phyloP scores from a whole-genome alignment of 1,284 basidiomycete species.

The Peniophora sp. region DNA sequence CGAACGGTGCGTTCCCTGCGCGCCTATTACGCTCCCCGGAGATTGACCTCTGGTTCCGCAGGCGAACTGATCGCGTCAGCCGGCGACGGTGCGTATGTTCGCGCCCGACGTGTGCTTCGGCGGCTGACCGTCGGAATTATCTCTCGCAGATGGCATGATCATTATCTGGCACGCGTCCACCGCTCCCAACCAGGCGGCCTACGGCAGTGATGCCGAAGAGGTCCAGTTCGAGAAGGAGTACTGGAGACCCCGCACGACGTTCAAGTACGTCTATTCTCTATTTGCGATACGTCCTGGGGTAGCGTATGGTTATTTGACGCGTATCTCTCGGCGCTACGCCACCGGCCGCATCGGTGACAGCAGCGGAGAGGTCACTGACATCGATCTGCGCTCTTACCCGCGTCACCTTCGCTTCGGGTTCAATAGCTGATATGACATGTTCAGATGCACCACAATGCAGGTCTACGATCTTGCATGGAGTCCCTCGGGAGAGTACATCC shows the following conservation, averaged over 20 bases:
- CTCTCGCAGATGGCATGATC: slow-evolving; percentile 81
- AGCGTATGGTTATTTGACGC: no score
- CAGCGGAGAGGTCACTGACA: no score
- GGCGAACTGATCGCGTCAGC: slow-evolving; percentile 89
- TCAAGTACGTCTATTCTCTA: slow-evolving; percentile 47
- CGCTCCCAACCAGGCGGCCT: slow-evolving; percentile 60
- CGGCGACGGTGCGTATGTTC: slow-evolving; percentile 71
- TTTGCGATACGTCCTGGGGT: not conserved
- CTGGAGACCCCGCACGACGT: slow-evolving; percentile 89
- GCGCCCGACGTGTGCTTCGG: slow-evolving; percentile 7
- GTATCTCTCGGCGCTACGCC: no score
- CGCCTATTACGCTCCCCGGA: not conserved
- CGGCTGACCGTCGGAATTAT: slow-evolving; percentile 6
- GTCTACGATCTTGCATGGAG: slow-evolving; percentile 98
- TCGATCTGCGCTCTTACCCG: no score
- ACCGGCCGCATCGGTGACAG: no score
- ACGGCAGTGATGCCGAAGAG: slow-evolving; percentile 80
- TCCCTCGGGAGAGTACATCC: slow-evolving; percentile 87
- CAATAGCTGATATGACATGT: not conserved
- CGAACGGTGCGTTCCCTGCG: slow-evolving; percentile 60
- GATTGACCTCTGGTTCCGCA: slow-evolving; percentile 22
- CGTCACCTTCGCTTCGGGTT: not conserved
- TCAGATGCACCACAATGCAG: slow-evolving; percentile 81
- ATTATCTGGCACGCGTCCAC: slow-evolving; percentile 90
- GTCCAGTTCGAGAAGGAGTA: slow-evolving; percentile 87